These are phyloP conservation scores for Amylocystis lapponica DNA, from an alignment of 768 basidiomycete species.

Conservation along the genomic window DNA sequence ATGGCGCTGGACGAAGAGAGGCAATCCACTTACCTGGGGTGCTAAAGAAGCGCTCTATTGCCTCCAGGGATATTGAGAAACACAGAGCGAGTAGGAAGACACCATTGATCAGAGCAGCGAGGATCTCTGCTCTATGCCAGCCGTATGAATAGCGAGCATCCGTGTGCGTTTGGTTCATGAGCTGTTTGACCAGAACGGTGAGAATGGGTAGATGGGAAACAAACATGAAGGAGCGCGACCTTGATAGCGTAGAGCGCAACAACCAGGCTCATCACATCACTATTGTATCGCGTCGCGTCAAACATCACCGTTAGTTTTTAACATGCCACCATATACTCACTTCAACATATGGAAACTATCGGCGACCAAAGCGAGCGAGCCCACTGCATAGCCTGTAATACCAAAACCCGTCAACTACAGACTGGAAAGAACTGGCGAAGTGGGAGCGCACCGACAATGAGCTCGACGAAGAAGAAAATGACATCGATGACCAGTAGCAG, in stretches of 20 bases:
- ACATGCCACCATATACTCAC: slow-evolving; percentile 42
- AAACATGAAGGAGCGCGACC: slow-evolving; percentile 29
- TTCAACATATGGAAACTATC: slow-evolving; percentile 99
- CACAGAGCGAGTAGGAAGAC: slow-evolving; percentile 96
- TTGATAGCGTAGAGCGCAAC: slow-evolving; percentile 96
- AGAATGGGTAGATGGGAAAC: not conserved
- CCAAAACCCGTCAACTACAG: not conserved
- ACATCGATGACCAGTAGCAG: slow-evolving; percentile 81
- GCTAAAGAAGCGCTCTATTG: slow-evolving; percentile 83
- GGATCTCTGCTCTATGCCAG: slow-evolving; percentile 98
- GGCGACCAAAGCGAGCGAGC: slow-evolving; percentile 90
- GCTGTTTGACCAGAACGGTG: slow-evolving; percentile 34
- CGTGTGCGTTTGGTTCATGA: slow-evolving; percentile 51
- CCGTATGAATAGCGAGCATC: slow-evolving; percentile 91
- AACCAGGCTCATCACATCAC: slow-evolving; percentile 93
- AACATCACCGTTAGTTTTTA: too few relatives aligned
- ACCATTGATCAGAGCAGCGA: slow-evolving; percentile 93
- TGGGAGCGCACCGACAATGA: slow-evolving; percentile 73
- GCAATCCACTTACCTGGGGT: slow-evolving; percentile 54
- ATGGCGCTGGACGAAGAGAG: slow-evolving; percentile 2
- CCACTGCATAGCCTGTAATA: slow-evolving; percentile 81
- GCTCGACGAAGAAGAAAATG: slow-evolving; percentile 81
- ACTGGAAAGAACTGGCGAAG: not conserved
- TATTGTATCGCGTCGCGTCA: too few relatives aligned
- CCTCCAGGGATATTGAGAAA: slow-evolving; percentile 92